Conservation (phyloP, 805 yeast genomes). For the Candida jianshihensis region DNA sequence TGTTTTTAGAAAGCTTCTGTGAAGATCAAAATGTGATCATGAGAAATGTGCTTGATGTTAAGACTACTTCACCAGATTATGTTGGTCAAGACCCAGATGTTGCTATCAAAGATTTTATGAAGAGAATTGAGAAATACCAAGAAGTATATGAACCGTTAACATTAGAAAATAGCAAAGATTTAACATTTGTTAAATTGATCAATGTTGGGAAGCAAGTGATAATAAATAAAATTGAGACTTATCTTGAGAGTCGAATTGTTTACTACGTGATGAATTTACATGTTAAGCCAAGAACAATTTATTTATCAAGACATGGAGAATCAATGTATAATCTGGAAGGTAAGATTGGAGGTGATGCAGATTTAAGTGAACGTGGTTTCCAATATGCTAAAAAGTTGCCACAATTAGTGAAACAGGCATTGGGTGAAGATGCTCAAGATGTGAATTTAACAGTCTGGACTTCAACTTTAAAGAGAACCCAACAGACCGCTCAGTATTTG, state of each 20-base stretch:
- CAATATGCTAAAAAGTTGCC: constrained; percentile 80
- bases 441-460: constrained; percentile 89
- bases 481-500: constrained; percentile 80
- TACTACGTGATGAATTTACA: constrained; percentile 95
- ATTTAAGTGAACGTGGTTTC: constrained; percentile 76
- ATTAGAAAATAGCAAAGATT: constrained; percentile 45
- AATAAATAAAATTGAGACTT: constrained; percentile 80
- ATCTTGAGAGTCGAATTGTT: constrained; percentile 86
- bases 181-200: constrained; percentile 81
- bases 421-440: constrained; percentile 35
- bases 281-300: constrained; percentile 84
- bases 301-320: constrained; percentile 96
- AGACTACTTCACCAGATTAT: constrained; percentile 44
- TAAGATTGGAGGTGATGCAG: constrained; percentile 92
- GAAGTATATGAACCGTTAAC: constrained; percentile 72
- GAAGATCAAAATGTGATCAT: constrained; percentile 71
- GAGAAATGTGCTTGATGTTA: constrained; percentile 80
- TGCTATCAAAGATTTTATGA: constrained; percentile 66
- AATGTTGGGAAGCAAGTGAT: constrained; percentile 86
- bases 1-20: constrained; percentile 90
- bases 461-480: constrained; percentile 83
- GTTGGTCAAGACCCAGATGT: constrained; percentile 49
- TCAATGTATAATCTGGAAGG: constrained; percentile 88
- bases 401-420: constrained; percentile 50
- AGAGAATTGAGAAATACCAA: constrained; percentile 70